Conservation (phyloP, 2,329 filamentous ascomycete species). For the Penicillium sp. region DNA sequence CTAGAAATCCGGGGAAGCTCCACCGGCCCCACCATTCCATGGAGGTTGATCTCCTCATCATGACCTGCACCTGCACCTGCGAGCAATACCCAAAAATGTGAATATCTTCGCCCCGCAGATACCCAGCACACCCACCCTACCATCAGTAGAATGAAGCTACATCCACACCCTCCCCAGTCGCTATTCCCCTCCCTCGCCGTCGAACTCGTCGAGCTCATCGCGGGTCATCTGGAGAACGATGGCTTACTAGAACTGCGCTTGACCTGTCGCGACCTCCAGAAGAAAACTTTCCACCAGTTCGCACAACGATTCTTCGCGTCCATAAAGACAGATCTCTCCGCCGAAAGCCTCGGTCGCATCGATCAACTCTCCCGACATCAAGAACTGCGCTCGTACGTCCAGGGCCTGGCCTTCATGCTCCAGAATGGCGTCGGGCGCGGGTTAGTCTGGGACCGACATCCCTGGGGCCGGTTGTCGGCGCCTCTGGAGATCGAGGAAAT, state of each 20-base stretch:
- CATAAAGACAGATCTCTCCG: constrained; percentile 25
- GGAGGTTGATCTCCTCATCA: background rate
- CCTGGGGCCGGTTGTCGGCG: constrained; percentile 25
- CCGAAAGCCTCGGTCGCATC: constrained; percentile 21
- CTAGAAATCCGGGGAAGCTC: constrained; percentile 14
- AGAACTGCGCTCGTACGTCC: constrained; percentile 18
- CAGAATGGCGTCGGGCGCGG: constrained; percentile 23
- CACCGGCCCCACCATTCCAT: constrained; percentile 2
- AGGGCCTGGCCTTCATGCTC: constrained; percentile 24
- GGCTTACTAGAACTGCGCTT: constrained; percentile 21
- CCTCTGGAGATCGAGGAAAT: constrained; percentile 23
- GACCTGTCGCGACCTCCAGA: constrained; percentile 20
- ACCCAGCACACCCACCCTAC: background rate
- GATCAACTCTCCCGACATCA: constrained; percentile 17
- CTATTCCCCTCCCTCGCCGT: constrained; percentile 17
- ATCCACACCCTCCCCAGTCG: background rate
- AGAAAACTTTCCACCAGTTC: constrained; percentile 27
- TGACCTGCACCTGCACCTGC: background rate
- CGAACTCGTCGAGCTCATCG: constrained; percentile 24
- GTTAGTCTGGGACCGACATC: constrained; percentile 24
- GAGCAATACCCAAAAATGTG: background rate
- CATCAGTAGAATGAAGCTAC: constrained; percentile 1
- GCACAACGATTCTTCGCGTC: constrained; percentile 23
- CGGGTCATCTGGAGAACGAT: constrained; percentile 8
- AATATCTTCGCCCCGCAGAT: background rate